phyloP scores from a whole-genome alignment of 495 filamentous ascomycete genomes.

The Xeromyces bisporus region DNA sequence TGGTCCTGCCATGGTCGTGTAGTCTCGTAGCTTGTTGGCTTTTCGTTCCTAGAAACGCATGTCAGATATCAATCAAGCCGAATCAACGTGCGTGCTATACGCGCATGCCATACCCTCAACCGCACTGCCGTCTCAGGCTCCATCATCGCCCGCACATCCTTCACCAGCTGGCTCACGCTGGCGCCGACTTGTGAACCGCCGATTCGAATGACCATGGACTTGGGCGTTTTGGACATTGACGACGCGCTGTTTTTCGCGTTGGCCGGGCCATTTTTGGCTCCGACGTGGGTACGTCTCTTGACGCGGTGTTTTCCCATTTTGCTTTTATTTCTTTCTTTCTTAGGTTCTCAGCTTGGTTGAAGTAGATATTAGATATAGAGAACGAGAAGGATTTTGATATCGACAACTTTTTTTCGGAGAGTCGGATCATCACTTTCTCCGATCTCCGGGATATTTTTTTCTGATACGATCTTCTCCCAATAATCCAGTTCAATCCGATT shows the following conservation, averaged over 20 bases:
- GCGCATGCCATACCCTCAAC: slow-evolving; percentile 34
- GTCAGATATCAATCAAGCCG: slow-evolving; percentile 1
- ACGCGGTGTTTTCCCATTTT: slow-evolving; percentile 65
- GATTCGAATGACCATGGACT: slow-evolving; percentile 96
- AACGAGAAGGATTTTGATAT: too few species aligned
- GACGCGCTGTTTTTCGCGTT: slow-evolving; percentile 35
- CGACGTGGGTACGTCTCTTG: slow-evolving; percentile 79
- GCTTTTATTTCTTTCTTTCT: slow-evolving; percentile 9
- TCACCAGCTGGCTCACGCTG: slow-evolving; percentile 78
- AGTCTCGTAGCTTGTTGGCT: slow-evolving; percentile 81
- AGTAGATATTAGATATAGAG: too few species aligned
- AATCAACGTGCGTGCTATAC: not conserved
- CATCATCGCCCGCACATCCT: slow-evolving; percentile 86
- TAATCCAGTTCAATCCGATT: too few species aligned
- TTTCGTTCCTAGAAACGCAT: slow-evolving; percentile 50
- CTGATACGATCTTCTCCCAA: too few species aligned
- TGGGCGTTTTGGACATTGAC: slow-evolving; percentile 45
- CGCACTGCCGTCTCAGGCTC: slow-evolving; percentile 83
- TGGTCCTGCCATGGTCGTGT: slow-evolving; percentile 87
- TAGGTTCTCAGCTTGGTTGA: too few species aligned
- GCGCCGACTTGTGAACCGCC: slow-evolving; percentile 87
- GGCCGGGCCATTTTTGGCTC: slow-evolving; percentile 43
- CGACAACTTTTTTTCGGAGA: too few species aligned
- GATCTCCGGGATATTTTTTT: too few species aligned
- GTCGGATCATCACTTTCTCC: too few species aligned